phyloP scores from a whole-genome alignment of 208 protist species.

The Acanthamoeba triangularis region DNA sequence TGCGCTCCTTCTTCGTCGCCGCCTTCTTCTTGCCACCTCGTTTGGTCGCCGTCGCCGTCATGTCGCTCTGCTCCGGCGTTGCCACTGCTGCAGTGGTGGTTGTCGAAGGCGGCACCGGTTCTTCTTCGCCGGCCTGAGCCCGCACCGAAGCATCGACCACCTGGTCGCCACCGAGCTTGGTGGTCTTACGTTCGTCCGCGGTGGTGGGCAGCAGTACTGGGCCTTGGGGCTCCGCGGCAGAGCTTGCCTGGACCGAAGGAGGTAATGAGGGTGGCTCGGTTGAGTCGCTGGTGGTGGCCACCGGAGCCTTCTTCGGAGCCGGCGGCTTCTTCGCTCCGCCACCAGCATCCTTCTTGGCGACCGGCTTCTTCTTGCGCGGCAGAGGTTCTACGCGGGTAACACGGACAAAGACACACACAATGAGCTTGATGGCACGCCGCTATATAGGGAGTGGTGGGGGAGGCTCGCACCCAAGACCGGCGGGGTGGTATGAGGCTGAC shows the following conservation, averaged over 20 bases:
- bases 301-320: not conserved
- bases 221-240: no score
- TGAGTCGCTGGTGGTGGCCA: not conserved
- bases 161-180: no score
- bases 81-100: no score
- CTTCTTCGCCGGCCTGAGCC: no score
- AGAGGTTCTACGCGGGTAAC: not conserved
- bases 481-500: not conserved
- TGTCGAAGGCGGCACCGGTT: no score
- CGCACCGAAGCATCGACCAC: no score
- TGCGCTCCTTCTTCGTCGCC: conserved; percentile 22
- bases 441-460: no score
- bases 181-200: no score
- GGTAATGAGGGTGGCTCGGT: no score
- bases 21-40: not conserved
- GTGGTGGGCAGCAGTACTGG: no score
- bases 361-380: conserved; percentile 25
- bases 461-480: not conserved
- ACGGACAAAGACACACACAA: not conserved
- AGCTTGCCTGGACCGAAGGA: no score
- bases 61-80: not conserved
- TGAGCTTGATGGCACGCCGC: no score
- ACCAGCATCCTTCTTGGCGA: not conserved
- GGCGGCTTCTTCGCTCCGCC: not conserved
- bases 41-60: not conserved